A percentile compares a stretch with the other conserved stretches of the same genome.
phyloP scores from a whole-genome alignment of 148 eudicot species.

The Rhododendron williamsianum region DNA sequence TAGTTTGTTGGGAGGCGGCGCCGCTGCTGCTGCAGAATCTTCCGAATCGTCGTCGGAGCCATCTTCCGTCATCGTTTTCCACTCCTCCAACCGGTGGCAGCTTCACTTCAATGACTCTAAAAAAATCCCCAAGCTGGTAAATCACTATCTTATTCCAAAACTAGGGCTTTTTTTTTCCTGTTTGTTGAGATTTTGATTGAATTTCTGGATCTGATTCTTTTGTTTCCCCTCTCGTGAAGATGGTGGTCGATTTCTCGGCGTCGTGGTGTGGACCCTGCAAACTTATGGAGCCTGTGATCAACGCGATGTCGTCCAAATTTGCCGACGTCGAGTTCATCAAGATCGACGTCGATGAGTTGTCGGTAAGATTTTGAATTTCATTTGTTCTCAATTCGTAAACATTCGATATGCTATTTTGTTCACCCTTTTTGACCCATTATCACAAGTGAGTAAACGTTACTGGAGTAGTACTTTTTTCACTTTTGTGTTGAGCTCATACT shows the following conservation, averaged over 20 bases:
- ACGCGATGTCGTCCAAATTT: constrained; percentile 49
- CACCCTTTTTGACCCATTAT: background rate
- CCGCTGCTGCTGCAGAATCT: constrained; percentile 18
- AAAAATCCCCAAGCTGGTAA: constrained; percentile 55
- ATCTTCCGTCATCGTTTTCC: constrained; percentile 48
- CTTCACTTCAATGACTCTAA: constrained; percentile 70
- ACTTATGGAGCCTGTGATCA: constrained; percentile 68
- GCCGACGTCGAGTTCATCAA: constrained; percentile 71
- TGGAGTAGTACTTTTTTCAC: background rate
- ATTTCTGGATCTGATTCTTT: background rate
- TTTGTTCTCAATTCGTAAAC: background rate
- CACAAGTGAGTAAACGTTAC: background rate
- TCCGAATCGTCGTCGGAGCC: constrained; percentile 30
- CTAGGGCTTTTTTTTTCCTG: background rate
- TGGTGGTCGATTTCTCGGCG: constrained; percentile 92
- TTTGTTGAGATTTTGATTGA: background rate
- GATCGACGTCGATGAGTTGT: constrained; percentile 86
- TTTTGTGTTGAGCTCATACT: background rate
- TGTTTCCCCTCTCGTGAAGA: constrained; percentile 22
- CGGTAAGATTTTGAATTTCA: constrained; percentile 28
- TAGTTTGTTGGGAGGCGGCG: constrained; percentile 31
- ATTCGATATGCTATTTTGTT: background rate
- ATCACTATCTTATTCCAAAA: background rate
- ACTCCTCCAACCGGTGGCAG: constrained; percentile 72
- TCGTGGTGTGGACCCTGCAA: constrained; percentile 93